phyloP scores from a whole-genome alignment of 495 filamentous ascomycete species.

The Aspergillus campestris region DNA sequence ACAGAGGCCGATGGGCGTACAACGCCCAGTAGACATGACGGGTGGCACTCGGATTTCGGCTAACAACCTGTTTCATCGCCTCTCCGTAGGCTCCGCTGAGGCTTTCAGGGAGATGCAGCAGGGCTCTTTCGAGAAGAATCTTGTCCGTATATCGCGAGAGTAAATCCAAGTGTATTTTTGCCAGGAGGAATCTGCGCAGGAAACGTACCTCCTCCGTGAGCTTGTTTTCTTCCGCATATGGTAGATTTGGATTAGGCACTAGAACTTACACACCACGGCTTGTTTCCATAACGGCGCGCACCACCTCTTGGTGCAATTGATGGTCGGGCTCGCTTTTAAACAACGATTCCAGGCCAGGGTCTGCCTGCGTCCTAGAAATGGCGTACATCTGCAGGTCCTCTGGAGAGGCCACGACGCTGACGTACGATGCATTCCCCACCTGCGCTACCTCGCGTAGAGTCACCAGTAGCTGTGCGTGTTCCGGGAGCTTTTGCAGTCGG shows the following conservation, averaged over 20 bases:
- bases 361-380: conserved; percentile 7
- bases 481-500: conserved; percentile 27
- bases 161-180: conserved; percentile 21
- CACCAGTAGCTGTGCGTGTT: conserved; percentile 26
- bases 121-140: conserved; percentile 15
- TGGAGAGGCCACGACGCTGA: conserved; percentile 7
- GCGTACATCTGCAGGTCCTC: conserved; percentile 17
- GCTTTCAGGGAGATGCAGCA: conserved; percentile 23
- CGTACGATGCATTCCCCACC: conserved; percentile 4
- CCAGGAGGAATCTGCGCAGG: conserved; percentile 21
- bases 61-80: conserved; percentile 23
- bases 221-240: too few species aligned
- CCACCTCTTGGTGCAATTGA: conserved; percentile 10
- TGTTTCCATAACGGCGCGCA: conserved; percentile 14
- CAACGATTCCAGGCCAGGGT: conserved; percentile 5
- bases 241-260: not conserved
- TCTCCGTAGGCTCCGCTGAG: conserved; percentile 27
- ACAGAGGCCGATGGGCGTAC: conserved; percentile 18
- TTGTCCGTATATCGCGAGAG: conserved; percentile 16
- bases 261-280: conserved; percentile 22
- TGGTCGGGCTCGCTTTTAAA: conserved; percentile 4
- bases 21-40: conserved; percentile 25
- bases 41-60: conserved; percentile 12
- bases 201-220: not conserved
- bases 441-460: conserved; percentile 20